Percentiles rank a stretch among this genome's conserved stretches.
Evolutionary conservation across 805 yeast species (phyloP).

Genomic region (Yamadazyma paraphyllophila): DNA sequence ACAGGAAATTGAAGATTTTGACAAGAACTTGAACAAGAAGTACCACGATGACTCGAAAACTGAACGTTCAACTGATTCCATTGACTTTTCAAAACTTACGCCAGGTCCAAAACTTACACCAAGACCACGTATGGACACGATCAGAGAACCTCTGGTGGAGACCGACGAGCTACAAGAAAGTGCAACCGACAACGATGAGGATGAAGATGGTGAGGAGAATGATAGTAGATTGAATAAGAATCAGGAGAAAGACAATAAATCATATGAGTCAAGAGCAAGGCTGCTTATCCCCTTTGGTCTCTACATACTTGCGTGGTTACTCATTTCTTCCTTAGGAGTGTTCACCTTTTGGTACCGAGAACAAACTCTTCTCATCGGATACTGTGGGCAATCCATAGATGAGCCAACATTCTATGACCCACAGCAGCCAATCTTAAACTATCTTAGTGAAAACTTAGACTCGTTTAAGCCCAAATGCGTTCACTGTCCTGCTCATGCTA

Average conservation of each 20-base stretch:
- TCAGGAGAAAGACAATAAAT: background rate
- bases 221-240: background rate
- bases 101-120: slow-evolving; percentile 15
- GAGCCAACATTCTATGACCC: slow-evolving; percentile 38
- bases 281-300: slow-evolving; percentile 1
- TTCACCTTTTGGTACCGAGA: slow-evolving; percentile 62
- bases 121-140: slow-evolving; percentile 16
- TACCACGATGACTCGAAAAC: background rate
- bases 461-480: slow-evolving; percentile 60
- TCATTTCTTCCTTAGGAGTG: slow-evolving; percentile 35
- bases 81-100: slow-evolving; percentile 2
- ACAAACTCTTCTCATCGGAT: slow-evolving; percentile 63
- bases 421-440: slow-evolving; percentile 27
- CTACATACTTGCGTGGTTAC: slow-evolving; percentile 24
- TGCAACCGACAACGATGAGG: slow-evolving; percentile 5
- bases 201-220: background rate
- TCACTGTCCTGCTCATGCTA: slow-evolving; percentile 78
- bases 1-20: background rate
- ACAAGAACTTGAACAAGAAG: slow-evolving; percentile 21
- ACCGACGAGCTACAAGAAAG: slow-evolving; percentile 1
- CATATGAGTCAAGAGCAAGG: background rate
- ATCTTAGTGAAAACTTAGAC: slow-evolving; percentile 47
- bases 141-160: slow-evolving; percentile 1
- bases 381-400: slow-evolving; percentile 64
- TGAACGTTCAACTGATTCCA: background rate